These are phyloP conservation scores for Ciborinia camelliae DNA, from an alignment of 2,329 filamentous ascomycete species.

Conservation along the genomic window DNA sequence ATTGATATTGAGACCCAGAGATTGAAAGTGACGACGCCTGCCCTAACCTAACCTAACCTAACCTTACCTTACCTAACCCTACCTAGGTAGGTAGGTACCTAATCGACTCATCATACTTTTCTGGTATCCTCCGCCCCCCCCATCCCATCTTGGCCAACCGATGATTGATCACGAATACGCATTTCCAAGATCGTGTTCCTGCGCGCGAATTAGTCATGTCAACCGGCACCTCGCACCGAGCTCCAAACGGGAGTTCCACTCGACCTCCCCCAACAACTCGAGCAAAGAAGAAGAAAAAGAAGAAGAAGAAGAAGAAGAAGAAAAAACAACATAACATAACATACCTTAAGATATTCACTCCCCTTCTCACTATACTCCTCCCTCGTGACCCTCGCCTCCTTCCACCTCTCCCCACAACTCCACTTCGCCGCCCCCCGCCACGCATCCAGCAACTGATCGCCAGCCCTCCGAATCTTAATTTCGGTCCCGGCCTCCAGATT, in stretches of 20 bases:
- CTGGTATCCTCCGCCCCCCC: neutral
- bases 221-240: neutral
- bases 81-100: neutral
- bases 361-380: slow-evolving; percentile 92
- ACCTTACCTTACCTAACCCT: neutral
- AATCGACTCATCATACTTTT: neutral
- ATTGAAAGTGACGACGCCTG: neutral
- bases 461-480: slow-evolving; percentile 53
- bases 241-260: fast-evolving
- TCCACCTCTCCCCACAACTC: slow-evolving; percentile 61
- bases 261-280: neutral
- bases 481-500: slow-evolving; percentile 61
- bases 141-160: neutral
- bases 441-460: slow-evolving; percentile 77
- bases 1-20: neutral
- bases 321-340: neutral
- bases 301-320: neutral
- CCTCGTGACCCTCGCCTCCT: slow-evolving; percentile 64
- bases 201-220: slow-evolving; percentile 10
- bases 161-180: slow-evolving; percentile 43
- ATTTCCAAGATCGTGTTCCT: slow-evolving; percentile 68
- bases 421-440: slow-evolving; percentile 92
- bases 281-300: neutral
- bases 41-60: neutral
- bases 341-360: slow-evolving; percentile 82